Evolutionary conservation across 192 early-diverging fungal species (phyloP).

Genomic region (Coemansia sp.): DNA sequence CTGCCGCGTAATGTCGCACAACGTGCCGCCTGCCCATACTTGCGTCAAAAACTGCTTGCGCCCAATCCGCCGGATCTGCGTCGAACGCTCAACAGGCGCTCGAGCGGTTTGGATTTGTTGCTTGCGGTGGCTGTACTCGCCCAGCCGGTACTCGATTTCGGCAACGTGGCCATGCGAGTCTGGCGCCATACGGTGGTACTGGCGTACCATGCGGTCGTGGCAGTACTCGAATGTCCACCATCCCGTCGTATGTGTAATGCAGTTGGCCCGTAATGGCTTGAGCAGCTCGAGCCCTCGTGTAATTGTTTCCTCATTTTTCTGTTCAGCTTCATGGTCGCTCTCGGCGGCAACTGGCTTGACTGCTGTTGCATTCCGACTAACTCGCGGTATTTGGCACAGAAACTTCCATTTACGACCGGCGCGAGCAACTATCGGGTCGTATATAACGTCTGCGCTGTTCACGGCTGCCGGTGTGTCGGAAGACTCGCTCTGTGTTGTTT

Average conservation of each 20-base stretch:
- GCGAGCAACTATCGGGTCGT: slow-evolving; percentile 32
- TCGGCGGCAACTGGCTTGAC: background rate
- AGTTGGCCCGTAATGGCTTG: slow-evolving; percentile 39
- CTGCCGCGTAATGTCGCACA: slow-evolving; percentile 72
- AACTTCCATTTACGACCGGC: slow-evolving; percentile 30
- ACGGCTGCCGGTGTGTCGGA: no score
- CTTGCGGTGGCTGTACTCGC: slow-evolving; percentile 36
- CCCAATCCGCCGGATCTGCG: slow-evolving; percentile 36
- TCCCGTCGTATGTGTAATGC: slow-evolving; percentile 54
- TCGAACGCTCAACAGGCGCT: slow-evolving; percentile 32
- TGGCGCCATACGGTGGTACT: slow-evolving; percentile 56
- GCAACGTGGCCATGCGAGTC: slow-evolving; percentile 30
- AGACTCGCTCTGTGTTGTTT: background rate
- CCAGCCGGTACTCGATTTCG: slow-evolving; percentile 47
- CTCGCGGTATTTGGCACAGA: slow-evolving; percentile 58
- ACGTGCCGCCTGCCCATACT: slow-evolving; percentile 70
- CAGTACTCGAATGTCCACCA: slow-evolving; percentile 92
- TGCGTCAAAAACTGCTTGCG: slow-evolving; percentile 66
- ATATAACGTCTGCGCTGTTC: background rate
- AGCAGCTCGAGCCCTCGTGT: slow-evolving; percentile 61
- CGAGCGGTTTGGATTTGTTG: slow-evolving; percentile 12
- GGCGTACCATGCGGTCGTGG: slow-evolving; percentile 62
- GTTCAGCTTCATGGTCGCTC: slow-evolving; percentile 35
- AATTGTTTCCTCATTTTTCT: slow-evolving; percentile 26
- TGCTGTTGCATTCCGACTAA: slow-evolving; percentile 17